A percentile compares a stretch with the other conserved stretches of the same genome.
These are phyloP conservation scores for Phaffia australis DNA, from an alignment of 768 basidiomycete species.

Conservation along the genomic window DNA sequence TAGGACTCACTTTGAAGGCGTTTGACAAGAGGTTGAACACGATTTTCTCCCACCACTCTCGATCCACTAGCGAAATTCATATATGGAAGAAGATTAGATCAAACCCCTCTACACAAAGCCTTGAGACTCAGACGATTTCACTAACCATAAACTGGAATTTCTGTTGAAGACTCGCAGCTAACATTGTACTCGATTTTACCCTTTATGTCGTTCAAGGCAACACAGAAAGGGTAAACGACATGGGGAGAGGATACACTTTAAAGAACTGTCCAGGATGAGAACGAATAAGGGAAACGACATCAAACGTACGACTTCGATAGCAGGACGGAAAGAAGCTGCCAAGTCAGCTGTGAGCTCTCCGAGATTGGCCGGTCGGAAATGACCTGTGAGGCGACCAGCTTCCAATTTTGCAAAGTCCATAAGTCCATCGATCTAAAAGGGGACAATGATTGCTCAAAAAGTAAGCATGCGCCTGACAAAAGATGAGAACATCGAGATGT, in stretches of 20 bases:
- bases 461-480: too few relatives aligned
- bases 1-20: neutral
- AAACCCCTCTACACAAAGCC: too few relatives aligned
- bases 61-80: neutral
- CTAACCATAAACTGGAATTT: neutral
- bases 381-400: slow-evolving; percentile 2
- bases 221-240: too few relatives aligned
- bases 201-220: neutral
- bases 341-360: neutral
- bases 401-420: slow-evolving; percentile 5
- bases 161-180: neutral
- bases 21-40: slow-evolving; percentile 6
- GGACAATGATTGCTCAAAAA: too few relatives aligned
- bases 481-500: too few relatives aligned
- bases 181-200: neutral
- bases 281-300: too few relatives aligned
- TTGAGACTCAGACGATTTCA: too few relatives aligned
- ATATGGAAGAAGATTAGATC: too few relatives aligned
- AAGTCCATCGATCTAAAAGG: neutral
- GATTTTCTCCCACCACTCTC: slow-evolving; percentile 10
- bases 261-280: too few relatives aligned
- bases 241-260: too few relatives aligned
- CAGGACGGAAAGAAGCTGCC: slow-evolving; percentile 4
- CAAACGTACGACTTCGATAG: neutral
- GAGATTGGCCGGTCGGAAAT: slow-evolving; percentile 6